Base-by-base conservation (phyloP, 139 green algal genomes). In the Chlorella ohadii region DNA sequence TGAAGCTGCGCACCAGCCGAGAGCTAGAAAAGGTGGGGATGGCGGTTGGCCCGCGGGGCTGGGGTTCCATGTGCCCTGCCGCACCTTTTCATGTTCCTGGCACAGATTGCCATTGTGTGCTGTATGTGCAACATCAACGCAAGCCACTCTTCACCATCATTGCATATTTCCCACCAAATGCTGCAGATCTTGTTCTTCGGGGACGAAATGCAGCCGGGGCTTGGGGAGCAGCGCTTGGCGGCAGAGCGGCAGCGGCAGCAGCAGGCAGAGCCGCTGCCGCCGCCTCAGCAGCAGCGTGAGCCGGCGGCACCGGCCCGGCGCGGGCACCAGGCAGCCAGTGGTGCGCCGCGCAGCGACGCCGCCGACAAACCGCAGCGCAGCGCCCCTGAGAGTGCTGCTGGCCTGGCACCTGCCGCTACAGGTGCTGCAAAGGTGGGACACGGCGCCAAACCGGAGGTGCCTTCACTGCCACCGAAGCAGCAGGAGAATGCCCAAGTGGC, bases 171-270 rank as follows among this genome's bases (percentile, higher is more conserved):
- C n/a, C n/a, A n/a, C n/a, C n/a, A n/a, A n/a, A n/a, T n/a, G n/a
- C n/a, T 76, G 38, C 31, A 81, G 74, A 19, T 15, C 1, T 27
- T 81, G 13, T 81, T 81, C 74, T 81, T 56, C 31, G 74, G 74
- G 1, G 55, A 81, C 74, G 51, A 23, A 1, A 70, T 55, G 74
- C 17, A 61, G 38, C 22, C 20, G 28, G 65, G 39, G 27, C 71
- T 76, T 38, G 65, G 17, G 5, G 6, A 72, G 65, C 65, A 72
- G 65, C 65, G 31, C 31, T 2, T 27, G 31, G 27, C 17, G 4
- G 5, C 31, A 23, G 27, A 41, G 31, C 28, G 2, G 65, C 31
- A 55, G 38, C 20, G 4, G 38, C 36, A 76, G 70, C 67, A 31
- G 67, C 36, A 74, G 1, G 31, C 64, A 39, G 28, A 17, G 17